Evolutionary conservation across 192 early-diverging fungal genomes (phyloP).

Genomic region (Entomortierella lignicola): DNA sequence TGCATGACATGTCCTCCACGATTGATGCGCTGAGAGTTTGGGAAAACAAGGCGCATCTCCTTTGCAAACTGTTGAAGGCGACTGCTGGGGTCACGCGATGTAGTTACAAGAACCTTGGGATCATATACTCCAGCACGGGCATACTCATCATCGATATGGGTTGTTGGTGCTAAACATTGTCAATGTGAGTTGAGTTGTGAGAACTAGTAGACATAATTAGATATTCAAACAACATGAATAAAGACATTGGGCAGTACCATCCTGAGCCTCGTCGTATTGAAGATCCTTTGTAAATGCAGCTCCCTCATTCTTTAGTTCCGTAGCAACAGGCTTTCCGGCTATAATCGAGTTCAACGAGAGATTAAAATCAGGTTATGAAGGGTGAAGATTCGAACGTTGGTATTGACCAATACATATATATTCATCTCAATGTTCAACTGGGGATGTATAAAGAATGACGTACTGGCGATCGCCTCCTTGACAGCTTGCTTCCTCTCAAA

Average conservation of each 20-base stretch:
- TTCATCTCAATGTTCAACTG: no score
- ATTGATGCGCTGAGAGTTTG: conserved; percentile 98
- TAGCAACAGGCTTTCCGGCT: conserved; percentile 90
- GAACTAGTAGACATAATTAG: not conserved
- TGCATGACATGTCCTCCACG: conserved; percentile 96
- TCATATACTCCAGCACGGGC: conserved; percentile 91
- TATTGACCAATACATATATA: no score
- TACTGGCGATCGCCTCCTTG: conserved; percentile 89
- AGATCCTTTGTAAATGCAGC: conserved; percentile 80
- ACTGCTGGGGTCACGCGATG: conserved; percentile 92
- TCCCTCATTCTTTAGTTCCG: conserved; percentile 86
- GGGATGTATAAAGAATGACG: not conserved
- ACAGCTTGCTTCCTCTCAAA: conserved; percentile 95
- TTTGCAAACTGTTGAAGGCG: conserved; percentile 96
- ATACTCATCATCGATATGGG: conserved; percentile 98
- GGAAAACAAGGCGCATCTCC: conserved; percentile 95
- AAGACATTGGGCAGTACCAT: conserved; percentile 55
- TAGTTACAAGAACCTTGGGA: conserved; percentile 97
- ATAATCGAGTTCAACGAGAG: conserved; percentile 12
- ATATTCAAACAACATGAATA: not conserved
- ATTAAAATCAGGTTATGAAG: no score
- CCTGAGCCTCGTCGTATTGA: conserved; percentile 90
- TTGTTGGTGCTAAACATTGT: conserved; percentile 62
- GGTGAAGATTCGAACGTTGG: no score
- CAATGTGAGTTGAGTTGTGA: not conserved